Evolutionary conservation across 2,329 filamentous ascomycete species (phyloP), one percentile per base, ranked within the genome.

Genomic region (Zasmidium citrigriseum): DNA sequence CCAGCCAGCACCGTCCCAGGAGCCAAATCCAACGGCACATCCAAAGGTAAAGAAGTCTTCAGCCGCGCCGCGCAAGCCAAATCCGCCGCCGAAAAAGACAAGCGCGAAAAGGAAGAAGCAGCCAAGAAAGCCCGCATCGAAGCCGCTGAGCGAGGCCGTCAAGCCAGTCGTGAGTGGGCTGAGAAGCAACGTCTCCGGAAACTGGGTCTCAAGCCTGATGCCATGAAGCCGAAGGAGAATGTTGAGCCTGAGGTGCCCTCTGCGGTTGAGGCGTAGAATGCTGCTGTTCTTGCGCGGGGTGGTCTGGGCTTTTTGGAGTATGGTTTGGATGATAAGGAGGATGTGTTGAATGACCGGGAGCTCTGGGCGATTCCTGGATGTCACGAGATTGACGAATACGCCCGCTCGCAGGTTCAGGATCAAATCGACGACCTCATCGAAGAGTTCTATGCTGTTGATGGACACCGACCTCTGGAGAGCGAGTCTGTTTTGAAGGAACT

Each of bases 81-180:
- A 47, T 73, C 74, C 49, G 68, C 70, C 1, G 68, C 71, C 10
- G 77, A 79, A 55, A 68, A 69, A 51, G 73, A 76, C 61, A 72
- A 76, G 55, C 71, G 63, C 16, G 77, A 77, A 52, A 81, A 80
- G 61, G 79, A 81, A 59, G 79, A 80, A 16, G 78, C 78, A 2
- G 76, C 78, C 0, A 78, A 76, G 67, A 73, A 72, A 60, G 79
- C 79, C 21, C 69, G 79, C 27, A 75, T 73, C 1, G 76, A 76
- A 25, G 79, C 79, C 5, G 76, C 79, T 0, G 79, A 80, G 68
- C 64, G 78, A 3, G 75, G 78, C 0, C 66, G 79, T 16, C 71
- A 73, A 44, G 70, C 74, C 38, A 78, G 75, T 64, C 64, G 78
- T 11, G 78, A 80, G 66, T 82, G 79, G 79, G 79, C 79, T 3